These are phyloP conservation scores for Pueraria montana DNA, from an alignment of 306 rosid genomes.

Conservation along the genomic window DNA sequence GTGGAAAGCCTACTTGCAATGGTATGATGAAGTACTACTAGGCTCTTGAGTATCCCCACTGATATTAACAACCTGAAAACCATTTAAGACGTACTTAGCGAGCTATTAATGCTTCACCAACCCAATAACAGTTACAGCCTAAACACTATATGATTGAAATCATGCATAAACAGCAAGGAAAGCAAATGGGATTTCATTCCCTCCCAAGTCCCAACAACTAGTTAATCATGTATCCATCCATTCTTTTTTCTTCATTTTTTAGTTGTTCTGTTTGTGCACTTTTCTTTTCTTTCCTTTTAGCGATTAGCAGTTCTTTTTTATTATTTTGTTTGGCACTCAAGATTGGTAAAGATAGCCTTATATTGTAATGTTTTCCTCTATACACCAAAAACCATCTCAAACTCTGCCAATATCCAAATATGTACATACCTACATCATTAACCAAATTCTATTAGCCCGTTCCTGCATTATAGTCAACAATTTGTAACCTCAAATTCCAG, in stretches of 20 bases:
- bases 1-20: conserved; percentile 76
- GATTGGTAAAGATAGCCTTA: neutral
- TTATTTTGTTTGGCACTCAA: neutral
- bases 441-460: neutral
- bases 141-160: conserved; percentile 1
- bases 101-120: conserved; percentile 25
- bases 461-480: conserved; percentile 23
- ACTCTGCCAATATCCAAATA: conserved; percentile 19
- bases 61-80: conserved; percentile 70
- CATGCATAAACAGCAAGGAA: conserved; percentile 3
- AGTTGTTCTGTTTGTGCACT: neutral
- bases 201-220: conserved; percentile 7
- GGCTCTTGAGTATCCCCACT: conserved; percentile 66
- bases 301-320: neutral
- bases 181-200: neutral
- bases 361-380: neutral
- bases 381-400: conserved; percentile 21
- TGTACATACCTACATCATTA: neutral
- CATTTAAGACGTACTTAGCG: conserved; percentile 15
- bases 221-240: conserved; percentile 2
- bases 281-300: neutral
- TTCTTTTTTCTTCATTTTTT: conserved; percentile 14
- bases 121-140: neutral
- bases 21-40: conserved; percentile 81
- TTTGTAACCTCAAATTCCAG: neutral